Evolutionary conservation across 345 rosid species (phyloP), one percentile per base, ranked within the genome.

Genomic region (Salix caprea): DNA sequence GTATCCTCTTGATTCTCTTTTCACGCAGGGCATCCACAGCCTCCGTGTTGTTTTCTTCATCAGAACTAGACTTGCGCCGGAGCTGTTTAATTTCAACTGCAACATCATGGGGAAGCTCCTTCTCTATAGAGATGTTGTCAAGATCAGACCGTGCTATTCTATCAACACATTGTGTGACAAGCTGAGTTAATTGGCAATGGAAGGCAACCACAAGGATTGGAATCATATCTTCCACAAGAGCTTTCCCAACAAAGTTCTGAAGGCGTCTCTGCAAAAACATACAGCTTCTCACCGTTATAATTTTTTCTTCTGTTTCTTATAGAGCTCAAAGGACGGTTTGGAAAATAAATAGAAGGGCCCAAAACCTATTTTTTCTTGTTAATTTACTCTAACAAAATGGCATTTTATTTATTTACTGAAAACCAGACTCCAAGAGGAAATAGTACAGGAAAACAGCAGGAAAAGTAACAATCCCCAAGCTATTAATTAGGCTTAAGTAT

Each of bases 101-200:
- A 73, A 93, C 89, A 82, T 91, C 94, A 6, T 32, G 73, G 28
- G 99, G 97, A 84, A 93, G 91, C 81, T 93, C 97, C 80, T 91
- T 96, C 81, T 93, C 94, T 26, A 93, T 86, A 52, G 84, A 86
- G 77, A 90, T 79, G 78, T 66, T 78, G 50, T 91, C 99, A 72
- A 96, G 86, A 85, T 91, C 91, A 0, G 99, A 96, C 69, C 88
- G 83, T n/a, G 93, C 93, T 44, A 96, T 90, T 87, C 93, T 90
- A 74, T 92, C 94, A 48, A 87, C 81, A 79, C 99, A 96, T 28
- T 86, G 94, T 69, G 78, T 80, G 70, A 88, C 82, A 77, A 96
- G 98, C 78, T 91, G 93, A 76, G 73, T 82, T 76, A 83, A 81
- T 76, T 91, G 88, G 82, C 99, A 96, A 76, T 89, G 94, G 83